A percentile compares a stretch with the other conserved stretches of the same genome.
Evolutionary conservation across 306 rosid species (phyloP).

Genomic region (Luffa aegyptiaca): DNA sequence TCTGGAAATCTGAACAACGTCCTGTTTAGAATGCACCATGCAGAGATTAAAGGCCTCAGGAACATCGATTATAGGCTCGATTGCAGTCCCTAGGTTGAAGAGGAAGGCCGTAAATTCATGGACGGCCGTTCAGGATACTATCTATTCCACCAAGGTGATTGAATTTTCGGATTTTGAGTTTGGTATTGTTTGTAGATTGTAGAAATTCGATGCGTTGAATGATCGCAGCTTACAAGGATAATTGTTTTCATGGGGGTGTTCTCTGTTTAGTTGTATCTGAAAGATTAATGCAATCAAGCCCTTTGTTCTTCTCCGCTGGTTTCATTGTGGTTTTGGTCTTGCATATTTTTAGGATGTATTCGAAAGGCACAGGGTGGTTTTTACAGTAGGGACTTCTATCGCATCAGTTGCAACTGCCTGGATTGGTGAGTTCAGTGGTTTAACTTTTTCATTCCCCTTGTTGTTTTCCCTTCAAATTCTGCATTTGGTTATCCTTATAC

Average conservation of each 20-base stretch:
- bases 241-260: background rate
- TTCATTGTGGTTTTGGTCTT: background rate
- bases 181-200: background rate
- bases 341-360: conserved; percentile 45
- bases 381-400: conserved; percentile 75
- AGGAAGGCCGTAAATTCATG: conserved; percentile 57
- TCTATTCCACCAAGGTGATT: conserved; percentile 54
- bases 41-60: conserved; percentile 47
- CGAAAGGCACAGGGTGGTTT: conserved; percentile 76
- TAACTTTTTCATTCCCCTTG: background rate
- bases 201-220: background rate
- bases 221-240: background rate
- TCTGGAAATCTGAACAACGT: background rate
- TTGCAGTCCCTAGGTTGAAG: conserved; percentile 32
- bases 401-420: conserved; percentile 87
- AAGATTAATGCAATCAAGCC: background rate
- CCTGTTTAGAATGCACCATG: conserved; percentile 32
- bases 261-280: background rate
- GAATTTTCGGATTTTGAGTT: background rate
- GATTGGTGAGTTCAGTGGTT: conserved; percentile 41
- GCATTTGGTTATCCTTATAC: background rate
- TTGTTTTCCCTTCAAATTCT: background rate
- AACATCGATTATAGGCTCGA: conserved; percentile 19
- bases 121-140: conserved; percentile 73
- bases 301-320: background rate